Evolutionary conservation across 805 yeast species (phyloP), one percentile per base, ranked within the genome.

Genomic region (Saccharomyces kudriavzevii): DNA sequence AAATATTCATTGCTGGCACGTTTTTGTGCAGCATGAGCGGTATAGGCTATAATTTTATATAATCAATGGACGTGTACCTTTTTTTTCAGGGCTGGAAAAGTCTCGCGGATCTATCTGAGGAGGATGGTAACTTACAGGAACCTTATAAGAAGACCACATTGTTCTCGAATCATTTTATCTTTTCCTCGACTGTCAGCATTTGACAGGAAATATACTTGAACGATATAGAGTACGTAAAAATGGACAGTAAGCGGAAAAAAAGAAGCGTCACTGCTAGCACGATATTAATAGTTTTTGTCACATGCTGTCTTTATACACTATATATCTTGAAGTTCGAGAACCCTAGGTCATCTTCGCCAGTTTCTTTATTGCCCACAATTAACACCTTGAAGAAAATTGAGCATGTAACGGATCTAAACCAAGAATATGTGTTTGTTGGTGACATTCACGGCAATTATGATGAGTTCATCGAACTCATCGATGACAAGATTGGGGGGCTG

Each of bases 391-490:
- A 45, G 8, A 30, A 52, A 11, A 45, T 49, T 5, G 27, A 48
- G 10, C 43, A 27, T n/a, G 46, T 58, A 5, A 30, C 29, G 1
- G 55, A 35, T 20, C 17, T 9, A 17, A 17, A 35, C 9, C 27
- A 48, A 2, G 74, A 96, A 55, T 63, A 87, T 14, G 75, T 92
- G 3, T 64, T 89, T 48, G 75, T 91, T 26, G 97, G 98, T 3
- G 98, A 91, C 67, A 81, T 91, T 24, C 98, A 91, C 70, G 97
- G 97, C 1, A 83, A 84, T 60, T 81, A 75, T 60, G 70, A 74
- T 6, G 81, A 81, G 61, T 71, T 90, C 52, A 65, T 66, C 53
- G 69, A 74, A 49, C 72, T 92, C 45, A 70, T 91, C 52, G 61
- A 73, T 30, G 48, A 50, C 8, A 77, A 80, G 61, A 60, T 80